Conservation (phyloP, 805 yeast genomes). For the Suhomyces emberorum region DNA sequence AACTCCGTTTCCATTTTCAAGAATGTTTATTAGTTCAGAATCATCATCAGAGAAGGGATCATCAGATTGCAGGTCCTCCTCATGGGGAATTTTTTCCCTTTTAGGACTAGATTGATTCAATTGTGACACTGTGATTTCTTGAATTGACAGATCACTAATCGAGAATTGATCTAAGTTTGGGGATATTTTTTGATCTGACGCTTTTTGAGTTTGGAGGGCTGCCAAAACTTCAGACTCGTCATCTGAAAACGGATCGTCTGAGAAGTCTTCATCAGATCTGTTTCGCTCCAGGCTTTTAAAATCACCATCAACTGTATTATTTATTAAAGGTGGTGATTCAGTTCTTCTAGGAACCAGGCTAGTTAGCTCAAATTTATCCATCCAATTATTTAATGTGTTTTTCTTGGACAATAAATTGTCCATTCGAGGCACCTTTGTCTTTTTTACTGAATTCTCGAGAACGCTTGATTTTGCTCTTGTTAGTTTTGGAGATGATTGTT, state of each 20-base stretch:
- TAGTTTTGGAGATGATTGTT: conserved; percentile 30
- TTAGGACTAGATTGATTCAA: background rate
- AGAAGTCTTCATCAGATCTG: background rate
- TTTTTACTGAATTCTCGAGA: conserved; percentile 12
- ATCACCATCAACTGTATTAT: background rate
- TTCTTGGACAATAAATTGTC: background rate
- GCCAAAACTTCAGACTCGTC: conserved; percentile 22
- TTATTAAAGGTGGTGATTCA: too few species aligned
- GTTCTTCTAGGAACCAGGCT: background rate
- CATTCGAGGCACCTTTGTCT: background rate
- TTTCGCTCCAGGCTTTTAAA: too few species aligned
- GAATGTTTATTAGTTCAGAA: background rate
- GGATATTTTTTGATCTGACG: background rate
- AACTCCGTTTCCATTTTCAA: background rate
- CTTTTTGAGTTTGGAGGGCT: conserved; percentile 7
- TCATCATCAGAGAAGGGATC: background rate
- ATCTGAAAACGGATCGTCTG: conserved; percentile 26
- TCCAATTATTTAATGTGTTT: conserved; percentile 23
- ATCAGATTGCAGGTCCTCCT: background rate
- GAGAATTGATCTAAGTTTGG: background rate
- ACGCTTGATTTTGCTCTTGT: conserved; percentile 38
- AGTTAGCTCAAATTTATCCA: conserved; percentile 24
- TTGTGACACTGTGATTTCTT: background rate
- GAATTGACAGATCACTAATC: background rate
- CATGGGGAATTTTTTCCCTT: background rate